These are phyloP conservation scores for Penicillium sp. DNA, from an alignment of 2,329 filamentous ascomycete species.

Conservation along the genomic window DNA sequence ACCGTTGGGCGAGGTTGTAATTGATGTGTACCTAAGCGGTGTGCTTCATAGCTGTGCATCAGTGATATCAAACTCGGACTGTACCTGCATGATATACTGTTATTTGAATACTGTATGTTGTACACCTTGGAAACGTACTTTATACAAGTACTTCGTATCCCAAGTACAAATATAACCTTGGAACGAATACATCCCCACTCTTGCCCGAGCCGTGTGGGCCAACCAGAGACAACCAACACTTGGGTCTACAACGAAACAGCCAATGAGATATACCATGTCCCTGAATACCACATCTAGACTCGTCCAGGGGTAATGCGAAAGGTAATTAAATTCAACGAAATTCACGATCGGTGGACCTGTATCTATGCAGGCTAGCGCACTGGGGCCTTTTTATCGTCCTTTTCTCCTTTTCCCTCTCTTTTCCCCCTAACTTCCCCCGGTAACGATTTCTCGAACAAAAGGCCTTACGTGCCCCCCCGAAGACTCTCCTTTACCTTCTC, in stretches of 20 bases:
- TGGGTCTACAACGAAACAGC: background rate
- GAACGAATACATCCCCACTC: background rate
- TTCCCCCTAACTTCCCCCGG: conserved; percentile 16
- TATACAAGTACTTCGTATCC: too few relatives aligned
- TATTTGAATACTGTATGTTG: too few relatives aligned
- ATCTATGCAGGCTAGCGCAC: background rate
- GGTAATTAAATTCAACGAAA: conserved; percentile 5
- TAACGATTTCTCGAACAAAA: conserved; percentile 25
- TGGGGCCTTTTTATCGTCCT: conserved; percentile 1
- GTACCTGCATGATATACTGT: too few relatives aligned
- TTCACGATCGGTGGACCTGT: conserved; percentile 17
- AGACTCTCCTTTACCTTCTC: conserved; percentile 17
- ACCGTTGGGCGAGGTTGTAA: conserved; percentile 3
- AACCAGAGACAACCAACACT: conserved; percentile 9
- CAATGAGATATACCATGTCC: conserved; percentile 14
- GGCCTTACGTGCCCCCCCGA: conserved; percentile 25
- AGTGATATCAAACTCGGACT: background rate
- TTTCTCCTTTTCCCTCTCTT: conserved; percentile 10
- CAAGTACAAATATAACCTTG: too few relatives aligned
- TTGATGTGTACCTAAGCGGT: background rate
- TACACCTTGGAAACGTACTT: too few relatives aligned
- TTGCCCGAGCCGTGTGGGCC: conserved; percentile 16
- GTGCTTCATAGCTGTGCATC: background rate
- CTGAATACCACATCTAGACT: conserved; percentile 20
- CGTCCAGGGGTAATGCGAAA: conserved; percentile 6